Evolutionary conservation across 2,329 filamentous ascomycete species (phyloP).

Genomic region (Chaetomium sp.): DNA sequence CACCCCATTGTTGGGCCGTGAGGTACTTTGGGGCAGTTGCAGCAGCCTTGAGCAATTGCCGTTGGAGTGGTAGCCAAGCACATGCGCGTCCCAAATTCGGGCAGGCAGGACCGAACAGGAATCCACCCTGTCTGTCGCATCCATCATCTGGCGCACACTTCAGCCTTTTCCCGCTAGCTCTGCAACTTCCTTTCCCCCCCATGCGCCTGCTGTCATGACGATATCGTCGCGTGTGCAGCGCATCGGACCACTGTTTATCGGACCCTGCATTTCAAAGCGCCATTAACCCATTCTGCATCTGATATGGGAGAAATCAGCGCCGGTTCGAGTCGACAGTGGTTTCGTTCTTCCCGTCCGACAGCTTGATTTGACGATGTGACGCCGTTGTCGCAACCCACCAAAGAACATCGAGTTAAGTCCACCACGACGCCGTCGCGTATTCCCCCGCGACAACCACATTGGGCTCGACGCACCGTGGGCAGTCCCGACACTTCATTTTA

Average conservation of each 20-base stretch:
- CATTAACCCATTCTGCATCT: slow-evolving; percentile 2
- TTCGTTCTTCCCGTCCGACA: slow-evolving; percentile 13
- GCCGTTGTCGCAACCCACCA: slow-evolving; percentile 15
- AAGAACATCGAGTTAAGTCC: slow-evolving; percentile 4
- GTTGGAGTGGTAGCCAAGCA: slow-evolving; percentile 8
- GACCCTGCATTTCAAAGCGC: background rate
- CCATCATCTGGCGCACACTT: slow-evolving; percentile 21
- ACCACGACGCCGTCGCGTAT: slow-evolving; percentile 2
- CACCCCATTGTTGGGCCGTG: slow-evolving; percentile 15
- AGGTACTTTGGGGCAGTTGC: slow-evolving; percentile 1
- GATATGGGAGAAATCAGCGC: slow-evolving; percentile 17
- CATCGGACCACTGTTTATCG: background rate
- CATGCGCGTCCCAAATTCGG: slow-evolving; percentile 2
- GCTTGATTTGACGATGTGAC: slow-evolving; percentile 22
- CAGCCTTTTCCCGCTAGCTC: slow-evolving; percentile 19
- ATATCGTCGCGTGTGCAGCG: slow-evolving; percentile 17
- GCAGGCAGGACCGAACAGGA: slow-evolving; percentile 1
- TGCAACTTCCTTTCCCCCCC: background rate
- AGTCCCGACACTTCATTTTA: slow-evolving; percentile 3
- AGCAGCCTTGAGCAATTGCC: background rate
- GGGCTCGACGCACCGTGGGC: background rate
- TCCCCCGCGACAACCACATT: background rate
- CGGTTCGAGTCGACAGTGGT: slow-evolving; percentile 4
- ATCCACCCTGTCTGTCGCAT: slow-evolving; percentile 14
- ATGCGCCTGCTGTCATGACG: slow-evolving; percentile 17